These are phyloP conservation scores for Plantago coronopus DNA, from an alignment of 305 asterid genomes.

Conservation along the genomic window DNA sequence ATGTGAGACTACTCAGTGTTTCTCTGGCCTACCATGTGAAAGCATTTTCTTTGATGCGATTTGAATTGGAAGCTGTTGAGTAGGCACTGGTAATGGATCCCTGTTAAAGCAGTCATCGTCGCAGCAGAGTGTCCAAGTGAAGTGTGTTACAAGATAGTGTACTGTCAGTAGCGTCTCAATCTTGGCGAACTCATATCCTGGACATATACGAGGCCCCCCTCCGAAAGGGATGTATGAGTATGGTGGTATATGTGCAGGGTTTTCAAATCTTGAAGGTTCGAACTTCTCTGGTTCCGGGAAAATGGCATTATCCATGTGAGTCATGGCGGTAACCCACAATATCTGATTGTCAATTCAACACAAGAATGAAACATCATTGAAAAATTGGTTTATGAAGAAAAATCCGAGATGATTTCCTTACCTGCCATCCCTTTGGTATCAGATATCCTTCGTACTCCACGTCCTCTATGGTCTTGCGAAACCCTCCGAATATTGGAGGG, in stretches of 20 bases:
- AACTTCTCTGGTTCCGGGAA: conserved; percentile 52
- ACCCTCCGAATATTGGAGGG: conserved; percentile 68
- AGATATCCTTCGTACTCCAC: conserved; percentile 54
- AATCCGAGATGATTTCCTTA: conserved; percentile 26
- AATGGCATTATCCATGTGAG: conserved; percentile 57
- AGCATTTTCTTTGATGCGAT: conserved; percentile 31
- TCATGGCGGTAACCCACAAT: conserved; percentile 60
- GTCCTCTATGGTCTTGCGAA: conserved; percentile 49
- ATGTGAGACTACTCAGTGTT: neutral
- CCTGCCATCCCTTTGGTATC: conserved; percentile 84
- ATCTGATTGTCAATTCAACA: conserved; percentile 26
- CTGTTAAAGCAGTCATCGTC: conserved; percentile 37
- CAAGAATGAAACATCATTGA: neutral
- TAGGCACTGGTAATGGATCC: conserved; percentile 63
- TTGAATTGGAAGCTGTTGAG: conserved; percentile 52
- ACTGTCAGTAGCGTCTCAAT: conserved; percentile 49
- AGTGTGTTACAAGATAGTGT: conserved; percentile 46
- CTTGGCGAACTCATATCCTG: conserved; percentile 67
- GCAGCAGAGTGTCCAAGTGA: conserved; percentile 55
- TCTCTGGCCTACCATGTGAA: neutral
- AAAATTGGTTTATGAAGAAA: neutral
- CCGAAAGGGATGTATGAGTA: conserved; percentile 63
- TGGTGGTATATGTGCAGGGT: conserved; percentile 46
- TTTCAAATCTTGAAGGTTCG: conserved; percentile 50
- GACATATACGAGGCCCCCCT: conserved; percentile 63